Evolutionary conservation across 805 yeast genomes (phyloP).

Genomic region (Scheffersomyces lignosus): DNA sequence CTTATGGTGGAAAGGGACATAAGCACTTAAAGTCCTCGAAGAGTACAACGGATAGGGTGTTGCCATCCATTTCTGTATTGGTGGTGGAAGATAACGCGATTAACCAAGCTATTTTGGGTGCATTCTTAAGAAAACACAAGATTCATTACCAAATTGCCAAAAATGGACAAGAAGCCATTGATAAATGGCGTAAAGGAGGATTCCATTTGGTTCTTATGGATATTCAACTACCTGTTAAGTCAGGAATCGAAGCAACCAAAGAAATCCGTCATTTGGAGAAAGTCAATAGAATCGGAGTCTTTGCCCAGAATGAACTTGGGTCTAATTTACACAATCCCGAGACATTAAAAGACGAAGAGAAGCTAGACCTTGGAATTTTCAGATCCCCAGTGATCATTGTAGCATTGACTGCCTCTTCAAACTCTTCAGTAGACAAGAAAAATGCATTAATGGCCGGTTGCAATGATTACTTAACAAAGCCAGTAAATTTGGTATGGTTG

Average conservation of each 20-base stretch:
- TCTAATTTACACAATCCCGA: slow-evolving; percentile 19
- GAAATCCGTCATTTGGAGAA: slow-evolving; percentile 86
- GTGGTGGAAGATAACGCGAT: slow-evolving; percentile 97
- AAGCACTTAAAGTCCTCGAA: slow-evolving; percentile 15
- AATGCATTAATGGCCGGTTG: slow-evolving; percentile 97
- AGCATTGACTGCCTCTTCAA: slow-evolving; percentile 90
- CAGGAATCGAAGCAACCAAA: slow-evolving; percentile 93
- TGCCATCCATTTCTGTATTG: slow-evolving; percentile 86
- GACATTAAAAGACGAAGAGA: slow-evolving; percentile 46
- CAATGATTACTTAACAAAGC: slow-evolving; percentile 93
- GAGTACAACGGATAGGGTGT: slow-evolving; percentile 57
- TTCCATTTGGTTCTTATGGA: slow-evolving; percentile 96
- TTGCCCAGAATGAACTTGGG: slow-evolving; percentile 40
- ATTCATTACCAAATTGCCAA: slow-evolving; percentile 85
- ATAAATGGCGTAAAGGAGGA: slow-evolving; percentile 93
- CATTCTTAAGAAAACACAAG: slow-evolving; percentile 80
- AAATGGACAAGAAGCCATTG: slow-evolving; percentile 93
- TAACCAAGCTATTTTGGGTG: slow-evolving; percentile 87
- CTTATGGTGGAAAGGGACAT: neutral
- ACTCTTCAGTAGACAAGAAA: slow-evolving; percentile 75
- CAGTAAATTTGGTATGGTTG: slow-evolving; percentile 92
- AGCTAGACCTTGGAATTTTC: slow-evolving; percentile 61
- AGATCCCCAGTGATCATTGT: slow-evolving; percentile 96
- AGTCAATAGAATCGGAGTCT: slow-evolving; percentile 74
- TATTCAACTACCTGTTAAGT: slow-evolving; percentile 92